Percentiles rank a stretch among this genome's conserved stretches.
These are phyloP conservation scores for Phytopythium litorale DNA, from an alignment of 352 stramenopile species.

Conservation along the genomic window DNA sequence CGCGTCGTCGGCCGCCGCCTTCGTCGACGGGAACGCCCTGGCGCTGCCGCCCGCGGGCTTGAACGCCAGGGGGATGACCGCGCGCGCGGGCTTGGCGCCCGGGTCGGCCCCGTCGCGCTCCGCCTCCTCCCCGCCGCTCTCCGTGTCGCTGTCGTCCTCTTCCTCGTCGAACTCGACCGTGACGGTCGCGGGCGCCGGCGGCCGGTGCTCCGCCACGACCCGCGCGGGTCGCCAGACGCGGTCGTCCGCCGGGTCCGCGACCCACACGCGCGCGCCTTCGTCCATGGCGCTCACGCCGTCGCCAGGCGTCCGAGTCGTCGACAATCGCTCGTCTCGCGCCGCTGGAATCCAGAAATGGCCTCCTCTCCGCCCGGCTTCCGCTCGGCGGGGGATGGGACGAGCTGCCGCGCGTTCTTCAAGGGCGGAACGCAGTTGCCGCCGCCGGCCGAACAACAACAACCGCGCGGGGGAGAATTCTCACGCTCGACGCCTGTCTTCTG, in stretches of 20 bases:
- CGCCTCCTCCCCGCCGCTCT: constrained; percentile 6
- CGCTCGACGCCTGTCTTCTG: neutral
- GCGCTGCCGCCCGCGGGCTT: neutral
- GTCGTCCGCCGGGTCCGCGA: constrained; percentile 44
- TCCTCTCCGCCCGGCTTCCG: neutral
- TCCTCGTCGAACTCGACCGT: constrained; percentile 22
- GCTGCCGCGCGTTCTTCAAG: neutral
- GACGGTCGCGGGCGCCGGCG: constrained; percentile 9
- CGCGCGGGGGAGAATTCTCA: neutral
- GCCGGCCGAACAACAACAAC: neutral
- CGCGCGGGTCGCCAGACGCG: constrained; percentile 61
- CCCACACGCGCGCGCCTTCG: constrained; percentile 64
- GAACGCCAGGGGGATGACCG: constrained; percentile 36
- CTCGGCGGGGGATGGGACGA: neutral
- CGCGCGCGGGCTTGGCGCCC: constrained; percentile 4
- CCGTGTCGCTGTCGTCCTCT: constrained; percentile 9
- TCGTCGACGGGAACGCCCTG: neutral
- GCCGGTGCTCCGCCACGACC: constrained; percentile 15
- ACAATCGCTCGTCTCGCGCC: neutral
- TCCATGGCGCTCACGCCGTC: constrained; percentile 43
- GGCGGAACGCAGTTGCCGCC: neutral
- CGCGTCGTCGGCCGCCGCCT: constrained; percentile 4
- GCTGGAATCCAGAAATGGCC: neutral
- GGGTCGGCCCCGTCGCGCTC: neutral
- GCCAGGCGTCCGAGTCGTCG: neutral